Conservation (phyloP, 2,329 filamentous ascomycete species). For the Colletotrichum sp. region DNA sequence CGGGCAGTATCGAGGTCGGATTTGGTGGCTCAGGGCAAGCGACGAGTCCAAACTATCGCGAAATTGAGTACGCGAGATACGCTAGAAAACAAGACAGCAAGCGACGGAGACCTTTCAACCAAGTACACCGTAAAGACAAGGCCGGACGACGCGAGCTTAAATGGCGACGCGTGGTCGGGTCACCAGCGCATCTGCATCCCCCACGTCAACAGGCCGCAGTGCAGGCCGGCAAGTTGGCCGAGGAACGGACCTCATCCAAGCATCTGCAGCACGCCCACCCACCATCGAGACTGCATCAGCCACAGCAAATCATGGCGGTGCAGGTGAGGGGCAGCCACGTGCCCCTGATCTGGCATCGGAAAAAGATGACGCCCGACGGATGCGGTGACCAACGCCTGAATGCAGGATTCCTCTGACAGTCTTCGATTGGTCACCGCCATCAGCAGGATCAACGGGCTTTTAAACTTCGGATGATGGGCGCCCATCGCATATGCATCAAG, state of each 20-base stretch:
- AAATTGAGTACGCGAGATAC: neutral
- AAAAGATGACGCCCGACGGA: neutral
- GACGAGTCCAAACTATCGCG: neutral
- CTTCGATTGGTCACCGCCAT: neutral
- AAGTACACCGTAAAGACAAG: neutral
- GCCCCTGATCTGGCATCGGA: neutral
- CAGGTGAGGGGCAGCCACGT: neutral
- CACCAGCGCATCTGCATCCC: neutral
- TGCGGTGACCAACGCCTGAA: neutral
- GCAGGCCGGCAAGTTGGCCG: slow-evolving; percentile 6
- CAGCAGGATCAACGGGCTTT: neutral
- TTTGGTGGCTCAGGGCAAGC: neutral
- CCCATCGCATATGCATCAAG: neutral
- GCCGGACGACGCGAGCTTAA: neutral
- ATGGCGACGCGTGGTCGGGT: slow-evolving; percentile 16
- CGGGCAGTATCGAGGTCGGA: neutral
- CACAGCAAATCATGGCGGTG: slow-evolving; percentile 10
- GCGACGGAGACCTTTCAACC: neutral
- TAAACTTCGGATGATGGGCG: neutral
- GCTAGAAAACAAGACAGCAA: neutral
- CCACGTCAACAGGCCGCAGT: slow-evolving; percentile 1
- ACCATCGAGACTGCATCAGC: slow-evolving; percentile 4
- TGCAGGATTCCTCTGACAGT: neutral
- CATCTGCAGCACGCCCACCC: neutral
- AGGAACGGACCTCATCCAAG: slow-evolving; percentile 1